Base-by-base conservation (phyloP, 139 green algal genomes). In the Edaphochlamys debaryana region DNA sequence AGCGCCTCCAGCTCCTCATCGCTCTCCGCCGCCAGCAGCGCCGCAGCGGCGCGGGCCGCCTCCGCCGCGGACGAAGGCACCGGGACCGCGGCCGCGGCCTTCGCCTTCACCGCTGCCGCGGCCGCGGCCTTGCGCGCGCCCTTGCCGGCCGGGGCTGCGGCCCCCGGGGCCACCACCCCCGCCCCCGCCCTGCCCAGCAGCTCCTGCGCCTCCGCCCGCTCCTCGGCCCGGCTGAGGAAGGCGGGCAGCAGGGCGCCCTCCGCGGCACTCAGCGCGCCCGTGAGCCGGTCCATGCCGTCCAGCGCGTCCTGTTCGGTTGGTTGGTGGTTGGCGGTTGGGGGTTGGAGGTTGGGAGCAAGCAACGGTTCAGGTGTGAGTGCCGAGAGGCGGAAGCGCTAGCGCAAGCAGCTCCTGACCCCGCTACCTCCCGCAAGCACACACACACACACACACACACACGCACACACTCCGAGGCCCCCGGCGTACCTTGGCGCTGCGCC, bases 1-100 rank as follows among this genome's bases (percentile, higher is more conserved):
- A 81, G 48, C 29, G 71, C 60, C 32, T 81, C 75, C 30, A 81
- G 60, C 30, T 81, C 75, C 75, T 81, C 75, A 27, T 81, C 75
- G 17, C 50, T 69, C 48, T 81, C 75, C n/a, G 5, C 40, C 27
- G 71, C 75, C 38, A 81, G 32, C 25, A 81, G 41, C 60, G 69
- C 60, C 3, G 60, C 75, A 0, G 42, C 75, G 3, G n/a, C 4
- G 34, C 20, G 20, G 8, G 58, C 75, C n/a, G 75, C 75, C 19
- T 60, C 75, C 0, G 75, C 60, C 17, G 38, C 73, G 40, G 7
- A 69, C 0, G 56, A 29, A 4, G 69, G 30, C 69, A 38, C 30
- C 60, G 30, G 4, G 30, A 38, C 60, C 8, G 19, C 27, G 4
- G 4, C 11, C n/a, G 20, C 56, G 56, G n/a, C 60, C n/a, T 40